phyloP scores from a whole-genome alignment of 2,329 filamentous ascomycete genomes.

The Phaeosphaeriaceae sp. region DNA sequence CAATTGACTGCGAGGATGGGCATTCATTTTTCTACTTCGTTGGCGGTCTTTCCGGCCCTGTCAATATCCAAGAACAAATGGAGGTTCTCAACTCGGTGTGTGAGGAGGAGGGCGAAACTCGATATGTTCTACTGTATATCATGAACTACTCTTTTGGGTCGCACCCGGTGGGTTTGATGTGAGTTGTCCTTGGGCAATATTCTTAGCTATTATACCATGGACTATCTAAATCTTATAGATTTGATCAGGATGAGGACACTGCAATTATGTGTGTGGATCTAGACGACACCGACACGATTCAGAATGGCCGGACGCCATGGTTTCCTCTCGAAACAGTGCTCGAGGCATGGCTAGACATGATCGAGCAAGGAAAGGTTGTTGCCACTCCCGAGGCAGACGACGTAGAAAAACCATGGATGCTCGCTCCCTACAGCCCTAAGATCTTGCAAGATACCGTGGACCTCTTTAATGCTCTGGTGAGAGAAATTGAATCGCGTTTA shows the following conservation, averaged over 20 bases:
- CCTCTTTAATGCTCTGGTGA: background rate
- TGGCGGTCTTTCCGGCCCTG: background rate
- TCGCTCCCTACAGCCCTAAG: conserved; percentile 7
- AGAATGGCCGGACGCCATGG: conserved; percentile 9
- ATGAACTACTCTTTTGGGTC: conserved; percentile 3
- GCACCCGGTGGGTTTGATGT: conserved; percentile 4
- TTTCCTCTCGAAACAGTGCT: conserved; percentile 17
- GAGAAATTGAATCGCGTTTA: background rate
- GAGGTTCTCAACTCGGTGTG: background rate
- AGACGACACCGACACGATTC: conserved; percentile 5
- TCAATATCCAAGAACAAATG: background rate
- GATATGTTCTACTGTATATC: conserved; percentile 1
- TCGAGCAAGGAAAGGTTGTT: conserved; percentile 16
- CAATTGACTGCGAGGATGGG: background rate
- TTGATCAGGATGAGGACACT: conserved; percentile 2
- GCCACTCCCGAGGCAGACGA: conserved; percentile 8
- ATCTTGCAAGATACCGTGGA: conserved; percentile 9
- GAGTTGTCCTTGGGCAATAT: conserved; percentile 2
- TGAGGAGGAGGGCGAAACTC: background rate
- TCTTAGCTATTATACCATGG: background rate
- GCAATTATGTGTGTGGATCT: conserved; percentile 6
- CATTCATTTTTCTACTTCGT: conserved; percentile 9
- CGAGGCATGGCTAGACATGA: conserved; percentile 22
- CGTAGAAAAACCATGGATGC: conserved; percentile 2
- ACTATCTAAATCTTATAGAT: conserved; percentile 1